Evolutionary conservation across 78 protist species (phyloP).

Genomic region (Trichosphaerium sp.): DNA sequence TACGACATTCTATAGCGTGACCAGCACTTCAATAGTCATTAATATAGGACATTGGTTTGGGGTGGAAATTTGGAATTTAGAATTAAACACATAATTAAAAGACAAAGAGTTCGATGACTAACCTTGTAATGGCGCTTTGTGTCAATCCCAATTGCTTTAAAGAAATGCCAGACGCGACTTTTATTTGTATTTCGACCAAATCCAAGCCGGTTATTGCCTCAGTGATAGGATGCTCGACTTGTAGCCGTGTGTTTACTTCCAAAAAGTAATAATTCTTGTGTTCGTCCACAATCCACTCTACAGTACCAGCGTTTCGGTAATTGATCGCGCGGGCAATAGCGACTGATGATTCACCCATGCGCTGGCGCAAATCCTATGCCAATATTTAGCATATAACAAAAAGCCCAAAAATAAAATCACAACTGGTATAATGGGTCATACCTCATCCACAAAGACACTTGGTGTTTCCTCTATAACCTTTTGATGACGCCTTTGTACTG

Average conservation of each 20-base stretch:
- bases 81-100: too few species aligned
- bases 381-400: too few species aligned
- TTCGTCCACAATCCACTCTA: conserved; percentile 86
- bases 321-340: too few species aligned
- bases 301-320: conserved; percentile 95
- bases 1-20: conserved; percentile 88
- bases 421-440: too few species aligned
- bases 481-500: conserved; percentile 90
- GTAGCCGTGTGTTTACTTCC: conserved; percentile 97
- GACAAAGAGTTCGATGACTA: too few species aligned
- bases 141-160: too few species aligned
- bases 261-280: conserved; percentile 74
- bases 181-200: conserved; percentile 86
- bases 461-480: conserved; percentile 85
- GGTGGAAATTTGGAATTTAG: too few species aligned
- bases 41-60: conserved; percentile 50
- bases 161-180: conserved; percentile 77
- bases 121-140: too few species aligned
- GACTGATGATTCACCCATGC: too few species aligned
- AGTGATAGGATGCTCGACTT: conserved; percentile 96
- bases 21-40: conserved; percentile 73
- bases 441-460: conserved; percentile 52
- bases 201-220: conserved; percentile 87
- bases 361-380: too few species aligned
- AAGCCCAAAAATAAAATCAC: too few species aligned